phyloP scores from a whole-genome alignment of 768 basidiomycete genomes.

The Gloeostereum incarnatum region DNA sequence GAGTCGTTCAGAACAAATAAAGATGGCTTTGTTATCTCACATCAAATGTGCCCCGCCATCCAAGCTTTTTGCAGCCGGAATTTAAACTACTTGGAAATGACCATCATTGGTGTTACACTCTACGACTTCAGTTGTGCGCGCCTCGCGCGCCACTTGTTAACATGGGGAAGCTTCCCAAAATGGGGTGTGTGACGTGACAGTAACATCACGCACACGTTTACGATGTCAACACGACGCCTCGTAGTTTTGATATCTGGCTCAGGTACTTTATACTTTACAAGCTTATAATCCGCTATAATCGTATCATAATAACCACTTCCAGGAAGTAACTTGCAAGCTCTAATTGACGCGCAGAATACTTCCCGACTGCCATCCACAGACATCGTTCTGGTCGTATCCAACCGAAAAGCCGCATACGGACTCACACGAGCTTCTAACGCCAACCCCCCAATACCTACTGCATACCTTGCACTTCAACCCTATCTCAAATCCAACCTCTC shows the following conservation, averaged over 20 bases:
- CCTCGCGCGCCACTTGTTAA: background rate
- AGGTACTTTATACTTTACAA: constrained; percentile 24
- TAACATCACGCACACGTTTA: too few species aligned
- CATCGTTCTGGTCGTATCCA: constrained; percentile 83
- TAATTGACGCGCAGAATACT: constrained; percentile 81
- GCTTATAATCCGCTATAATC: background rate
- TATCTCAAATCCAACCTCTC: constrained; percentile 68
- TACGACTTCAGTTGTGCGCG: background rate
- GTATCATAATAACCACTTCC: constrained; percentile 6
- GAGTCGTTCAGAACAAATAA: too few species aligned
- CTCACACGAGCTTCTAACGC: constrained; percentile 69
- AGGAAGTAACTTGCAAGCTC: constrained; percentile 96
- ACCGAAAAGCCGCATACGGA: constrained; percentile 86
- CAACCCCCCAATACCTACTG: constrained; percentile 71
- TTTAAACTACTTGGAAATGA: constrained; percentile 1
- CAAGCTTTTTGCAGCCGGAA: background rate
- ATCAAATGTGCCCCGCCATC: constrained; percentile 1
- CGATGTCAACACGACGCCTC: constrained; percentile 23
- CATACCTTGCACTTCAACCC: constrained; percentile 76
- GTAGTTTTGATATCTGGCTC: constrained; percentile 45
- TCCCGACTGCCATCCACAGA: constrained; percentile 58
- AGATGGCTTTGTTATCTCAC: too few species aligned
- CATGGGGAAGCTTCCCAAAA: background rate
- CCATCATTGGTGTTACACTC: too few species aligned
- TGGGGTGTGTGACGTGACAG: too few species aligned